phyloP scores from a whole-genome alignment of 2,329 filamentous ascomycete genomes.

The Penicillium sp. region DNA sequence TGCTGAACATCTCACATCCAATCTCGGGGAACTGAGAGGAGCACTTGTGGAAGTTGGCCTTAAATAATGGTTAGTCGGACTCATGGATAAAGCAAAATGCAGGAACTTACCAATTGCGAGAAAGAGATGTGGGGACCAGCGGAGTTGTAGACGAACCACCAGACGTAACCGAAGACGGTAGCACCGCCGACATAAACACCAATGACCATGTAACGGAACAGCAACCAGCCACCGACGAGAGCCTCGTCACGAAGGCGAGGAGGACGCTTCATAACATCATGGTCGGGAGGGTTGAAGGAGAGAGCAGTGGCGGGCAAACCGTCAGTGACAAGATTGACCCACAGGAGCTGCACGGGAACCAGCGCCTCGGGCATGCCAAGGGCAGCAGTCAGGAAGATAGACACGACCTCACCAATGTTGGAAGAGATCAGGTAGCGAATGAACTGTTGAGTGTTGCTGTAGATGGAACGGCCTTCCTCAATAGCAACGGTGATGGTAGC shows the following conservation, averaged over 20 bases:
- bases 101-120: conserved; percentile 67
- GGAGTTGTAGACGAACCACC: conserved; percentile 98
- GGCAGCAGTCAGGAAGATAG: conserved; percentile 95
- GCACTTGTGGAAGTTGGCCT: conserved; percentile 91
- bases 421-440: conserved; percentile 99
- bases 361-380: conserved; percentile 96
- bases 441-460: conserved; percentile 99
- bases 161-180: conserved; percentile 96
- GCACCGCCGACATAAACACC: conserved; percentile 92
- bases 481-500: conserved; percentile 95
- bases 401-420: conserved; percentile 98
- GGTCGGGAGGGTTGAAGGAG: conserved; percentile 97
- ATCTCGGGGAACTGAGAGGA: conserved; percentile 81
- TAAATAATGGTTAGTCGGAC: conserved; percentile 11
- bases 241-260: conserved; percentile 91
- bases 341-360: conserved; percentile 94
- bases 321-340: conserved; percentile 98
- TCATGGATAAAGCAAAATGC: background rate
- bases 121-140: conserved; percentile 90
- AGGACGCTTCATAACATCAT: conserved; percentile 93
- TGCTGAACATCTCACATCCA: conserved; percentile 87
- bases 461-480: conserved; percentile 96
- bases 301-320: conserved; percentile 94
- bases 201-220: conserved; percentile 96
- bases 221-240: conserved; percentile 92